Evolutionary conservation across 2,329 filamentous ascomycete genomes (phyloP).

Genomic region (Akanthomyces uredinophilus): DNA sequence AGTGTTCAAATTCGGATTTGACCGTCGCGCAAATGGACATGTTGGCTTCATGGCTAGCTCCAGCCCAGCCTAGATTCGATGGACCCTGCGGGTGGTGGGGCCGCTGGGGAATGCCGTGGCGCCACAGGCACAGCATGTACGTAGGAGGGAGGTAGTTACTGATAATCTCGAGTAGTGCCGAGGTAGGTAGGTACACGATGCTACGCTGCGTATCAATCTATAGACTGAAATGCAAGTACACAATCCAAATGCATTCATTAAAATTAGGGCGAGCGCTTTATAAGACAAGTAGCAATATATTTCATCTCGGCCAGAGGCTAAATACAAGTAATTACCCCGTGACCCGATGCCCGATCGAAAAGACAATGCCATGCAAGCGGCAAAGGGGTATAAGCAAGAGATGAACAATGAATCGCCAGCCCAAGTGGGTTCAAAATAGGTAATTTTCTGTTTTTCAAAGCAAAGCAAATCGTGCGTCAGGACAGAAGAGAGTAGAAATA

Average conservation of each 20-base stretch:
- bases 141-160: too few relatives aligned
- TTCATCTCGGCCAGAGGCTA: conserved; percentile 14
- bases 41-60: conserved; percentile 10
- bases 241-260: not conserved
- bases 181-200: not conserved
- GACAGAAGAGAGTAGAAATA: conserved; percentile 10
- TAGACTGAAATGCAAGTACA: not conserved
- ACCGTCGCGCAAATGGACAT: conserved; percentile 6
- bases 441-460: conserved; percentile 10
- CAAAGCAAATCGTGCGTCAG: conserved; percentile 13
- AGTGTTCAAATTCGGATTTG: not conserved
- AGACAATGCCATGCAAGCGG: conserved; percentile 11
- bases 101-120: not conserved
- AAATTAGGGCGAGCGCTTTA: not conserved
- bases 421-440: conserved; percentile 5
- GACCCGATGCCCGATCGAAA: conserved; percentile 10
- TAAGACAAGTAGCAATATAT: conserved; percentile 7
- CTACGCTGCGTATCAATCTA: not conserved
- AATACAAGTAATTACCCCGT: conserved; percentile 13
- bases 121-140: conserved; percentile 2
- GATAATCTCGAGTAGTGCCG: too few relatives aligned
- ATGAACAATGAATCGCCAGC: conserved; percentile 8
- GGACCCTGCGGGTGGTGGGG: conserved; percentile 9
- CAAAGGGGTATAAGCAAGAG: conserved; percentile 14
- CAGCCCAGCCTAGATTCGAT: not conserved